Evolutionary conservation across 164 flowering plant species (phyloP).

Genomic region (Annona cherimola): DNA sequence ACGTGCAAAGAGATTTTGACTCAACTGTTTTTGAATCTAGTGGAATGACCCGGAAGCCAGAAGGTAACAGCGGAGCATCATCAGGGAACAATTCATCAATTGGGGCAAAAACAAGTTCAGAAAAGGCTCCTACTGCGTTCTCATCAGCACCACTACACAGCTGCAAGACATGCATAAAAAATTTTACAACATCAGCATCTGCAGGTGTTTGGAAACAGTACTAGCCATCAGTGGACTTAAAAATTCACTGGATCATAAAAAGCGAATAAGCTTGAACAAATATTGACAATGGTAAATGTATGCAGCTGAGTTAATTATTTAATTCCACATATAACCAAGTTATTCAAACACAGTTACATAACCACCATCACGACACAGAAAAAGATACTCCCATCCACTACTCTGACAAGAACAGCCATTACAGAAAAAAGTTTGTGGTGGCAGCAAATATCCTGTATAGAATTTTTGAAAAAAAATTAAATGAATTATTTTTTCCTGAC

Average conservation of each 20-base stretch:
- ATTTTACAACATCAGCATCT: background rate
- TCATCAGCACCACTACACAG: constrained; percentile 84
- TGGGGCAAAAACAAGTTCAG: constrained; percentile 93
- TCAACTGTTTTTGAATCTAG: constrained; percentile 76
- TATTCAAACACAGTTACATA: no score
- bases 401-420: no score
- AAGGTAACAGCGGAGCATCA: constrained; percentile 79
- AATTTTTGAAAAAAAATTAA: no score
- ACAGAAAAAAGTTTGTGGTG: no score
- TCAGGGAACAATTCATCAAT: constrained; percentile 94
- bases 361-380: no score
- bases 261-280: no score
- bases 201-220: background rate
- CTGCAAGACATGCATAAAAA: constrained; percentile 29
- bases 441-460: no score
- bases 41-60: constrained; percentile 88
- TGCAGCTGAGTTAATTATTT: no score
- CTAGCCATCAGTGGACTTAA: background rate
- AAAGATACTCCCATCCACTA: no score
- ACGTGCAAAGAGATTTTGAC: constrained; percentile 12
- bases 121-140: constrained; percentile 79
- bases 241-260: background rate
- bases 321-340: no score
- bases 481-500: no score
- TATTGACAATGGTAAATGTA: no score